Evolutionary conservation across 129 eudicot species (phyloP).

Genomic region (Artemisia tridentata): DNA sequence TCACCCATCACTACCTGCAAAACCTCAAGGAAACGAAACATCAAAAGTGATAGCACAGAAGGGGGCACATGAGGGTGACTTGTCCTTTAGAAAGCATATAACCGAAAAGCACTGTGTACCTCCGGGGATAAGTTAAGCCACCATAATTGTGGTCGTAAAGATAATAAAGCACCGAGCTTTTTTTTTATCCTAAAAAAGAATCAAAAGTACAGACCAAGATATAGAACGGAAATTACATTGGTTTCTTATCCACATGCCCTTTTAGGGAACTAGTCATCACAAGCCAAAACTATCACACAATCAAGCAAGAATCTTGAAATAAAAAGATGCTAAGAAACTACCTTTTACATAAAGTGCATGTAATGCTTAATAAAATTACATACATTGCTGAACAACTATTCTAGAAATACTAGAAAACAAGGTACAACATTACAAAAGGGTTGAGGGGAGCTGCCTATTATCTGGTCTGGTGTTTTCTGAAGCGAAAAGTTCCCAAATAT

Average conservation of each 20-base stretch:
- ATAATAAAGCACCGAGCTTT: conserved; percentile 22
- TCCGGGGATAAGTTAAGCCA: conserved; percentile 1
- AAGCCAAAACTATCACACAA: conserved; percentile 6
- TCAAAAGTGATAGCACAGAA: conserved; percentile 25
- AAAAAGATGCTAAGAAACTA: conserved; percentile 14
- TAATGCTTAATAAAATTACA: conserved; percentile 25
- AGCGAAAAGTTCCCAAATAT: conserved; percentile 6
- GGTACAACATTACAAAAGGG: conserved; percentile 17
- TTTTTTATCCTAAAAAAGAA: conserved; percentile 10
- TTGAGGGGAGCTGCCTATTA: conserved; percentile 2
- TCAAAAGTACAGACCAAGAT: conserved; percentile 14
- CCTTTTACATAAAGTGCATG: conserved; percentile 20
- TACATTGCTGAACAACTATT: not conserved
- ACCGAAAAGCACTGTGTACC: conserved; percentile 20
- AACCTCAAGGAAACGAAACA: conserved; percentile 18
- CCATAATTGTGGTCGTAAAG: conserved; percentile 18
- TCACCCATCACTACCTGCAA: conserved; percentile 26
- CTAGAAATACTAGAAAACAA: conserved; percentile 7
- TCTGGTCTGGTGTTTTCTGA: conserved; percentile 17
- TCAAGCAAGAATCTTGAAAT: conserved; percentile 6
- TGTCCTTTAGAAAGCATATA: conserved; percentile 21
- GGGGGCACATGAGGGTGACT: conserved; percentile 33
- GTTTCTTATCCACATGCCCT: conserved; percentile 23
- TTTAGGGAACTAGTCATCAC: conserved; percentile 12
- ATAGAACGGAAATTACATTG: not conserved